Conservation (phyloP, 345 rosid species). For the Eucalyptus fibrosa region DNA sequence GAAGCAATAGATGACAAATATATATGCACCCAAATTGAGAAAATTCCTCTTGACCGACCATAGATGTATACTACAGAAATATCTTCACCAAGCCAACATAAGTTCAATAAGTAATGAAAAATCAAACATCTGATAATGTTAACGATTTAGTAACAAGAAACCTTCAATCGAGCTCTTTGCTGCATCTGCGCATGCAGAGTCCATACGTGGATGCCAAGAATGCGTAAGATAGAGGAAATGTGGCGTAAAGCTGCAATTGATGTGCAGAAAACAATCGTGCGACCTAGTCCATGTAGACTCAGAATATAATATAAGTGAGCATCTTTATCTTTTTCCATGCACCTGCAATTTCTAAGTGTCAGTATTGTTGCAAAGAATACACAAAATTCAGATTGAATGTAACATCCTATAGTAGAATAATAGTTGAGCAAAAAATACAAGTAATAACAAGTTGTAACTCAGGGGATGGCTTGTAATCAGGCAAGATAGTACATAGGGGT, state of each 20-base stretch:
- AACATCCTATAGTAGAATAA: not conserved
- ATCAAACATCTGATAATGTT: not conserved
- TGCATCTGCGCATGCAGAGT: constrained; percentile 91
- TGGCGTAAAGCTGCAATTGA: constrained; percentile 94
- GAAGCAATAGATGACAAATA: not conserved
- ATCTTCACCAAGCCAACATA: not conserved
- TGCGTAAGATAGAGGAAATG: constrained; percentile 55
- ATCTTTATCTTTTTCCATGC: constrained; percentile 89
- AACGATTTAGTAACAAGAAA: not conserved
- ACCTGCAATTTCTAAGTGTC: constrained; percentile 26
- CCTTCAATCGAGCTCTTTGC: constrained; percentile 95
- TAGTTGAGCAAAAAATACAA: not conserved
- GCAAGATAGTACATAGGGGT: not conserved
- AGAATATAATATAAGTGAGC: constrained; percentile 74
- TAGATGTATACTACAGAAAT: not conserved
- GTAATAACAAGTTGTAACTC: not conserved
- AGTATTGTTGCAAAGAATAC: not conserved
- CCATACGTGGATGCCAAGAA: constrained; percentile 67
- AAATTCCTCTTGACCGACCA: not conserved
- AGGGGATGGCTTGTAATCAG: not conserved
- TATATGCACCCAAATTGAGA: not conserved
- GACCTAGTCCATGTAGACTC: constrained; percentile 89
- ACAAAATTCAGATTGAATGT: not conserved
- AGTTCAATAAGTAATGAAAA: not conserved
- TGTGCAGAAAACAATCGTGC: constrained; percentile 90